phyloP scores from a whole-genome alignment of 805 yeast species.

The Citeromyces nyonsensis region DNA sequence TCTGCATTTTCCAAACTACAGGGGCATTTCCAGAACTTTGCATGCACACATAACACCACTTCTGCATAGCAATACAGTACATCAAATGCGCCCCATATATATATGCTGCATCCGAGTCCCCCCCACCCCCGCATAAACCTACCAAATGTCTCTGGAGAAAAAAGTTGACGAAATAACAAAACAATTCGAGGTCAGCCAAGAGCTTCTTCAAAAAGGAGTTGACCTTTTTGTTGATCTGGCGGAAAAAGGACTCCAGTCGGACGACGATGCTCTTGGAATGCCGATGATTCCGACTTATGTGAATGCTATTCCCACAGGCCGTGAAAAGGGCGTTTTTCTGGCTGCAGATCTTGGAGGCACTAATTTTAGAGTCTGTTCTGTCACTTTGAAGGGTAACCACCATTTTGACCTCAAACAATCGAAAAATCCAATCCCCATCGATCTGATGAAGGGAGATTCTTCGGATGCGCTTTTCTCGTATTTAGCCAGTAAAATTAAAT shows the following conservation, averaged over 20 bases:
- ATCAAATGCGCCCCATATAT: too few species aligned
- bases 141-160: conserved; percentile 2
- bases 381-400: conserved; percentile 58
- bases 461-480: conserved; percentile 57
- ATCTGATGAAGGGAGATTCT: conserved; percentile 39
- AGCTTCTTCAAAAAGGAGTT: conserved; percentile 28
- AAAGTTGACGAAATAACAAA: conserved; percentile 13
- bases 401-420: conserved; percentile 66
- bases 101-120: not conserved
- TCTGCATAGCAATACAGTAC: too few species aligned
- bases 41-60: too few species aligned
- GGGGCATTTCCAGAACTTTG: too few species aligned
- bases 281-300: conserved; percentile 94
- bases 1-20: too few species aligned
- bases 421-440: conserved; percentile 68
- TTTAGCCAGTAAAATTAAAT: conserved; percentile 54
- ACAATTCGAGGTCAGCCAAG: conserved; percentile 24
- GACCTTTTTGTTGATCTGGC: conserved; percentile 44
- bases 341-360: conserved; percentile 97
- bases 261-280: conserved; percentile 27
- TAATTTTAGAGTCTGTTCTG: conserved; percentile 89
- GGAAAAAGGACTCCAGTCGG: conserved; percentile 38
- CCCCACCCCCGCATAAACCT: not conserved
- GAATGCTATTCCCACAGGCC: conserved; percentile 73
- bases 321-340: conserved; percentile 65